Evolutionary conservation across 495 filamentous ascomycete species (phyloP).

Genomic region (Venustampulla echinocandica): DNA sequence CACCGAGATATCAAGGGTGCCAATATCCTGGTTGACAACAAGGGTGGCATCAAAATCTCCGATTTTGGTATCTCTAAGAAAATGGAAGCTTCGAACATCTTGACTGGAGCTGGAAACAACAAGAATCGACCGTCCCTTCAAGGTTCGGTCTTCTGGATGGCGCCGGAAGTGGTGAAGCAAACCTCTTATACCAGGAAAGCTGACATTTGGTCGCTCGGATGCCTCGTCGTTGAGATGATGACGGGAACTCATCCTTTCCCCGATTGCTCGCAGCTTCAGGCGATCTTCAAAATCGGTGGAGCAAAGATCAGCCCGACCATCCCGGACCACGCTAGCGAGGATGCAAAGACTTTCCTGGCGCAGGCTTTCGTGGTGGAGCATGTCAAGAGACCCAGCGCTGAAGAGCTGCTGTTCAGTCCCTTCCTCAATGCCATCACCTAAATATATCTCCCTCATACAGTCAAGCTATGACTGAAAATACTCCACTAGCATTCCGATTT

Average conservation of each 20-base stretch:
- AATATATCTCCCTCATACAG: background rate
- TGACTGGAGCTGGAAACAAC: slow-evolving; percentile 45
- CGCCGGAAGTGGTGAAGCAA: slow-evolving; percentile 94
- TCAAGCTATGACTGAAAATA: background rate
- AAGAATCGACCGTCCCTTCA: slow-evolving; percentile 86
- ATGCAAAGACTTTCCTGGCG: slow-evolving; percentile 76
- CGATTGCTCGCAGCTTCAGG: slow-evolving; percentile 92
- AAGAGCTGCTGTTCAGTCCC: slow-evolving; percentile 73
- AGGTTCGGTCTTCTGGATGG: slow-evolving; percentile 99
- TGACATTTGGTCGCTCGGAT: slow-evolving; percentile 98
- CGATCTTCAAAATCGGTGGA: slow-evolving; percentile 96
- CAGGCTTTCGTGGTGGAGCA: slow-evolving; percentile 94
- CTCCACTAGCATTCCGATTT: background rate
- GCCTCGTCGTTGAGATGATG: slow-evolving; percentile 98
- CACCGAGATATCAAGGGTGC: slow-evolving; percentile 98
- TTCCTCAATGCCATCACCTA: slow-evolving; percentile 47
- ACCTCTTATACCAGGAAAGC: slow-evolving; percentile 97
- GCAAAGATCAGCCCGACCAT: slow-evolving; percentile 81
- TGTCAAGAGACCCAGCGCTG: slow-evolving; percentile 80
- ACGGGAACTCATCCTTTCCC: slow-evolving; percentile 94
- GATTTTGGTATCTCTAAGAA: slow-evolving; percentile 99
- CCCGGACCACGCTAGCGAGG: slow-evolving; percentile 73
- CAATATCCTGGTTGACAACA: slow-evolving; percentile 98
- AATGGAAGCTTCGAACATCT: slow-evolving; percentile 66
- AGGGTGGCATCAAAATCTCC: slow-evolving; percentile 97